These are phyloP conservation scores for Pneumocystis jirovecii DNA, from an alignment of 1,139 yeast species.

Conservation along the genomic window DNA sequence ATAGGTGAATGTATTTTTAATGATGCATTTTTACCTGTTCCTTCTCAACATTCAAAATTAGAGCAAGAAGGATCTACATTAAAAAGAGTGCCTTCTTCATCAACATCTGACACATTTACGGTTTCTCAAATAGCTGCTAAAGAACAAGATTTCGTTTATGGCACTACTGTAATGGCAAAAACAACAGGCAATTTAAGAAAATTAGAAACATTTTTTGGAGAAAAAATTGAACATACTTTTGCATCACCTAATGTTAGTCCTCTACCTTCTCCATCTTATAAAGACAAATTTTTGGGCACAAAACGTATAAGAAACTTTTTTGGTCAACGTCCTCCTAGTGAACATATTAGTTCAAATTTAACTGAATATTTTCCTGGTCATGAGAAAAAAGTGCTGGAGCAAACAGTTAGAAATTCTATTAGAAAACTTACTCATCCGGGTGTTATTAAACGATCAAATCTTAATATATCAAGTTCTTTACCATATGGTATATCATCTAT, in stretches of 20 bases:
- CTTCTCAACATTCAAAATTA: constrained; percentile 56
- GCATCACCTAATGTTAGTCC: constrained; percentile 1
- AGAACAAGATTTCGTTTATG: constrained; percentile 12
- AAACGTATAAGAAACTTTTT: constrained; percentile 34
- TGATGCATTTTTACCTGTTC: constrained; percentile 66
- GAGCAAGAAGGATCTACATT: constrained; percentile 64
- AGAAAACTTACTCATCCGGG: constrained; percentile 50
- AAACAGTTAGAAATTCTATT: constrained; percentile 72
- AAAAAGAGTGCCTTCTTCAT: constrained; percentile 48
- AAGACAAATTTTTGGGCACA: constrained; percentile 1
- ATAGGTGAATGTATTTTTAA: constrained; percentile 40
- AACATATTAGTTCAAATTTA: constrained; percentile 73
- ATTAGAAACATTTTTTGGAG: constrained; percentile 12
- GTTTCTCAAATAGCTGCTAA: constrained; percentile 35
- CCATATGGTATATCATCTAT: constrained; percentile 21
- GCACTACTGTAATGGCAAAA: constrained; percentile 9
- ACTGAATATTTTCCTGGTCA: constrained; percentile 88
- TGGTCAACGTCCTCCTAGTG: constrained; percentile 90
- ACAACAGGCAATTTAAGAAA: constrained; percentile 8
- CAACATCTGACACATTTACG: constrained; percentile 53
- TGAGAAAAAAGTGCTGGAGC: constrained; percentile 53
- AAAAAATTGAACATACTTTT: constrained; percentile 5
- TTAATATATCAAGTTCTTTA: constrained; percentile 18
- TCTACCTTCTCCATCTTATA: not conserved
- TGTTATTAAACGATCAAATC: constrained; percentile 22